Conservation (phyloP, 2,329 filamentous ascomycete genomes). For the Aureobasidium lini region DNA sequence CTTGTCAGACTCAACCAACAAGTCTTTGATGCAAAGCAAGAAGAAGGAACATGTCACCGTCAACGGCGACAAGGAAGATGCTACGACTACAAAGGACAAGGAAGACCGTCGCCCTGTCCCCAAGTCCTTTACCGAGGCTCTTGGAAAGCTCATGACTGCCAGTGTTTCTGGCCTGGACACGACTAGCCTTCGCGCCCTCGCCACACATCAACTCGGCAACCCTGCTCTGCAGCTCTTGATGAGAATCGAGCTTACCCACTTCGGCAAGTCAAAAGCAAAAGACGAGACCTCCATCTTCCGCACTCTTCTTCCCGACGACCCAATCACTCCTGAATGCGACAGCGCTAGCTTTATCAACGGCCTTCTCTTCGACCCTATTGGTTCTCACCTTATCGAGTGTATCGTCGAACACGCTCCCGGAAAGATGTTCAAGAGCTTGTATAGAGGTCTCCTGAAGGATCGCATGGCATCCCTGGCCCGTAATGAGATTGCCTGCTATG, state of each 20-base stretch:
- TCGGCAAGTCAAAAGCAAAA: conserved; percentile 58
- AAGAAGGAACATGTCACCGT: conserved; percentile 79
- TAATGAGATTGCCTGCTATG: conserved; percentile 85
- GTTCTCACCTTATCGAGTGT: conserved; percentile 81
- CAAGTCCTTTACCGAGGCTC: conserved; percentile 64
- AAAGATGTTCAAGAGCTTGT: conserved; percentile 84
- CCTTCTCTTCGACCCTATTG: conserved; percentile 82
- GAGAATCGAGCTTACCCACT: conserved; percentile 72
- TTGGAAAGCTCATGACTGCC: conserved; percentile 75
- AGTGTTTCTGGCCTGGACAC: conserved; percentile 68
- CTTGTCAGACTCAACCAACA: conserved; percentile 60
- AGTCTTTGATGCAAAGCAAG: conserved; percentile 78
- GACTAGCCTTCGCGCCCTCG: conserved; percentile 72
- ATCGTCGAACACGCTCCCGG: conserved; percentile 74
- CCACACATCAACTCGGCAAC: conserved; percentile 84
- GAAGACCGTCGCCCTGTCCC: conserved; percentile 59
- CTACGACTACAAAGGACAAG: background rate
- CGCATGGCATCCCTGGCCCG: conserved; percentile 73
- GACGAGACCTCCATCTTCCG: conserved; percentile 64
- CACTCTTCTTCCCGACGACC: conserved; percentile 71
- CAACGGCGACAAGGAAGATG: conserved; percentile 27
- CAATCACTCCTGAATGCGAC: conserved; percentile 63
- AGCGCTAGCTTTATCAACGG: conserved; percentile 76
- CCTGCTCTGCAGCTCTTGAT: conserved; percentile 87
- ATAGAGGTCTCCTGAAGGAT: conserved; percentile 69